Conservation (phyloP, 1,284 basidiomycete genomes). For the Caloboletus firmus region DNA sequence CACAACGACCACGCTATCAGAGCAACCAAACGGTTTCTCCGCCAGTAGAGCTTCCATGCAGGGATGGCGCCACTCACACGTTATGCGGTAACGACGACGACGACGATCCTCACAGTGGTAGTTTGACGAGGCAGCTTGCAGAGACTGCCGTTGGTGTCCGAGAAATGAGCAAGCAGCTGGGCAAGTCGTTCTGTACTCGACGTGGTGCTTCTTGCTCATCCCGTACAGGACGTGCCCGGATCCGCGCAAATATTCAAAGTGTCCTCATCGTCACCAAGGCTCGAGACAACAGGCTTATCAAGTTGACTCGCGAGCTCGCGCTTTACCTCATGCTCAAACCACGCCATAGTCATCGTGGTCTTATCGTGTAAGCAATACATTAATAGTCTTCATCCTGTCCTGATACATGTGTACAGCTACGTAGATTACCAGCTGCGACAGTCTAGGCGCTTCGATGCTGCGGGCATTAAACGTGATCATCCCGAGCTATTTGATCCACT, state of each 20-base stretch:
- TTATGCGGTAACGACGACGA: constrained; percentile 52
- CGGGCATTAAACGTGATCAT: constrained; percentile 81
- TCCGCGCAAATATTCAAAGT: constrained; percentile 88
- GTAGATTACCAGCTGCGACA: constrained; percentile 92
- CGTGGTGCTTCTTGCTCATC: constrained; percentile 13
- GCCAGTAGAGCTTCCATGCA: constrained; percentile 19
- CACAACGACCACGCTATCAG: constrained; percentile 20
- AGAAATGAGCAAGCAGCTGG: constrained; percentile 99
- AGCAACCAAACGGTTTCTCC: constrained; percentile 9
- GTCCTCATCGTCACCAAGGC: constrained; percentile 98
- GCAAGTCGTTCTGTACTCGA: constrained; percentile 47
- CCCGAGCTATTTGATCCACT: constrained; percentile 87
- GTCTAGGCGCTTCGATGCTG: constrained; percentile 94
- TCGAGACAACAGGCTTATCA: constrained; percentile 94
- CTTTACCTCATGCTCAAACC: constrained; percentile 90
- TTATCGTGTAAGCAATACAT: constrained; percentile 65
- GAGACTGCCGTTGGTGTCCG: constrained; percentile 96
- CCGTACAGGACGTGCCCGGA: constrained; percentile 79
- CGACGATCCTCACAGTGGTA: constrained; percentile 68
- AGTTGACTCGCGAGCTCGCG: constrained; percentile 91
- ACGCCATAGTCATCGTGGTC: constrained; percentile 62
- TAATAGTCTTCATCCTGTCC: constrained; percentile 7
- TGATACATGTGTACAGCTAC: constrained; percentile 56
- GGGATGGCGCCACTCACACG: constrained; percentile 18
- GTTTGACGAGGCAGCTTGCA: constrained; percentile 88